phyloP scores from a whole-genome alignment of 345 rosid species.

The Hevea brasiliensis region DNA sequence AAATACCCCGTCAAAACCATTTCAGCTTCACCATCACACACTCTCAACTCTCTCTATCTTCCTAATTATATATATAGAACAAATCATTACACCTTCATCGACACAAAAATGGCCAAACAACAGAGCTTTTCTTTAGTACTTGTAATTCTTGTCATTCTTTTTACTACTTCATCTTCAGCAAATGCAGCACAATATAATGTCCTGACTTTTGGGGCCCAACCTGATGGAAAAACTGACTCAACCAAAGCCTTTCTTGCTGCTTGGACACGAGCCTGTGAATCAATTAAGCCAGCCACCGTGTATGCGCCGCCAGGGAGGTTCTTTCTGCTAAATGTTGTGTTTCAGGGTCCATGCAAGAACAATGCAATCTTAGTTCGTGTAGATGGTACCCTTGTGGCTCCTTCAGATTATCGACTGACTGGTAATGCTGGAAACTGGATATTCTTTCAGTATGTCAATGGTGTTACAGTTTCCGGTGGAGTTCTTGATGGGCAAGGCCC shows the following conservation, averaged over 20 bases:
- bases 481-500: slow-evolving; percentile 56
- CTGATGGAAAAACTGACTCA: slow-evolving; percentile 22
- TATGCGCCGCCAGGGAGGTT: slow-evolving; percentile 37
- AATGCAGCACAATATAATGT: slow-evolving; percentile 4
- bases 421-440: no score
- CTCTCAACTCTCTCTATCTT: no score
- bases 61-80: no score
- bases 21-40: no score
- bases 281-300: slow-evolving; percentile 1
- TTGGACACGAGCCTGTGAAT: slow-evolving; percentile 21
- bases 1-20: no score
- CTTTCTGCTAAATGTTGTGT: slow-evolving; percentile 35
- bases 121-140: no score
- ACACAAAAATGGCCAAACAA: no score
- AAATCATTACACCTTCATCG: no score
- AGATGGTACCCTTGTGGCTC: no score
- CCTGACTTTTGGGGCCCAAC: slow-evolving; percentile 15
- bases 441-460: slow-evolving; percentile 28
- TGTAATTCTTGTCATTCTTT: neutral
- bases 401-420: no score
- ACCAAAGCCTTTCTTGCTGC: slow-evolving; percentile 21
- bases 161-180: neutral
- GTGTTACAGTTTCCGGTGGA: slow-evolving; percentile 47
- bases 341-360: slow-evolving; percentile 4
- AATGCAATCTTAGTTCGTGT: no score